Evolutionary conservation across 2,329 filamentous ascomycete species (phyloP).

Genomic region (Monilinia vaccinii-corymbosi): DNA sequence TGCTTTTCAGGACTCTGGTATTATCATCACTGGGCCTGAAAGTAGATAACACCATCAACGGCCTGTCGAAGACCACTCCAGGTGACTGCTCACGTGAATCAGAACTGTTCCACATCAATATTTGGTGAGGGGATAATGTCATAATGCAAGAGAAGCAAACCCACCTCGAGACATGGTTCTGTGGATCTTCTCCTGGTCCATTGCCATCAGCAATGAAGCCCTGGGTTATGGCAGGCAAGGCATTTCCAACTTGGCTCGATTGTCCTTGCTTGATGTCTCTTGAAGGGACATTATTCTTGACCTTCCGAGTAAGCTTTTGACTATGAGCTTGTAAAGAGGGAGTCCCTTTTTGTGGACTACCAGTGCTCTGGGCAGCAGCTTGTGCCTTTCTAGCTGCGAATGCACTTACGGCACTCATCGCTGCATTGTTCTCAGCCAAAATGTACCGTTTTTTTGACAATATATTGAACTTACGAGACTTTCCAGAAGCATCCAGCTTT

Average conservation of each 20-base stretch:
- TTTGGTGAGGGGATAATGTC: neutral
- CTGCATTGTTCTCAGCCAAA: constrained; percentile 16
- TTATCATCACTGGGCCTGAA: constrained; percentile 40
- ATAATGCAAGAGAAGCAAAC: neutral
- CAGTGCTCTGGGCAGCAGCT: constrained; percentile 9
- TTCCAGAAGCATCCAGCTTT: constrained; percentile 33
- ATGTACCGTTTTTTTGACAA: neutral
- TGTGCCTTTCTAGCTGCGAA: constrained; percentile 25
- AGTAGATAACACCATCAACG: constrained; percentile 35
- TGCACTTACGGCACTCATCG: constrained; percentile 23
- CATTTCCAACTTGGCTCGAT: neutral
- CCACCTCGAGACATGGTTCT: neutral
- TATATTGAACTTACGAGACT: constrained; percentile 29
- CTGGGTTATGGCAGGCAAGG: neutral
- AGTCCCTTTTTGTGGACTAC: neutral
- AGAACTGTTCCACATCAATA: constrained; percentile 22
- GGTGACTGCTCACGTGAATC: constrained; percentile 21
- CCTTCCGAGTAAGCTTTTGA: neutral
- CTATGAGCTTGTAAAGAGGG: neutral
- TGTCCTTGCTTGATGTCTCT: neutral
- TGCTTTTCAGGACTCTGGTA: constrained; percentile 32
- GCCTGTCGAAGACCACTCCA: constrained; percentile 16
- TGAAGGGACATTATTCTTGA: neutral
- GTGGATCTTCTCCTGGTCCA: neutral
- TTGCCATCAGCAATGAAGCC: neutral